phyloP scores from a whole-genome alignment of 2,329 filamentous ascomycete species.

The Fusarium sp. region DNA sequence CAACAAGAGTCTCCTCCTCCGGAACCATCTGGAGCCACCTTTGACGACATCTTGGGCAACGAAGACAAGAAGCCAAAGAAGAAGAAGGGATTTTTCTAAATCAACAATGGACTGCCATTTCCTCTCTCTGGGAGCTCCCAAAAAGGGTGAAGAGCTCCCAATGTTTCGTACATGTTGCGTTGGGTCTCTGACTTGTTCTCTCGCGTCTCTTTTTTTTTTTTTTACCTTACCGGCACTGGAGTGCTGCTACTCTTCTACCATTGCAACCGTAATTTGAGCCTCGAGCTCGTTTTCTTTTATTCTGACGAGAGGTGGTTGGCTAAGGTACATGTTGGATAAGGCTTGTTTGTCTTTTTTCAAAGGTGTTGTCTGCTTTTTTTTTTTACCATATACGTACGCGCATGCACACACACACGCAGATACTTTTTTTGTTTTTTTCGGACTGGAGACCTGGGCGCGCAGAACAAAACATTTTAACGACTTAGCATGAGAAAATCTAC shows the following conservation, averaged over 20 bases:
- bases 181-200: slow-evolving; percentile 7
- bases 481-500: slow-evolving; percentile 44
- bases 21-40: slow-evolving; percentile 51
- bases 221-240: not conserved
- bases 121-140: slow-evolving; percentile 13
- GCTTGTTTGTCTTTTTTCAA: slow-evolving; percentile 1
- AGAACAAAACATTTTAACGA: slow-evolving; percentile 39
- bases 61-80: slow-evolving; percentile 51
- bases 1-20: slow-evolving; percentile 36
- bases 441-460: slow-evolving; percentile 28
- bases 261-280: slow-evolving; percentile 11
- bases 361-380: slow-evolving; percentile 5
- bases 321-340: slow-evolving; percentile 20
- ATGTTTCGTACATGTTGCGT: slow-evolving; percentile 20
- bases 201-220: not conserved
- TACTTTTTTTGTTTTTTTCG: slow-evolving; percentile 5
- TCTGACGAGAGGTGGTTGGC: slow-evolving; percentile 12
- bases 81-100: slow-evolving; percentile 52
- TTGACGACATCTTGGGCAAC: slow-evolving; percentile 58
- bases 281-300: slow-evolving; percentile 1
- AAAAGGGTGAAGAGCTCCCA: slow-evolving; percentile 2
- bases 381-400: slow-evolving; percentile 20
- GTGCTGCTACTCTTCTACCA: slow-evolving; percentile 14
- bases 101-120: not conserved
- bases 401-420: slow-evolving; percentile 12